phyloP scores from a whole-genome alignment of 345 rosid species.

The Gossypium turneri region DNA sequence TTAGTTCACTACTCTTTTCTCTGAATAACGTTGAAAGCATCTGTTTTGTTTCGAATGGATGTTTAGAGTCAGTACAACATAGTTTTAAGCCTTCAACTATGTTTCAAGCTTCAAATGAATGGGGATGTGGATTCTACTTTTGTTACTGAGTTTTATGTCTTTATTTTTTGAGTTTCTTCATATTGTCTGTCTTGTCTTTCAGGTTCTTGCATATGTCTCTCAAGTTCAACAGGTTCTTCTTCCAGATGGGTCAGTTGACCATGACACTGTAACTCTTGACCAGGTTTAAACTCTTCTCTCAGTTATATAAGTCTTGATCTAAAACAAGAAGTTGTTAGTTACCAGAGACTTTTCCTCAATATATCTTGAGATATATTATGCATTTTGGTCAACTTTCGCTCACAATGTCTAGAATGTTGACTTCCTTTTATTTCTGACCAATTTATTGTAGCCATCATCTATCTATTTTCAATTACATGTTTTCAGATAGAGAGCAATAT shows the following conservation, averaged over 20 bases:
- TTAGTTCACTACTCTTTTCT: background rate
- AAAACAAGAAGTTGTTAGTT: background rate
- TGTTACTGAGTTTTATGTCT: background rate
- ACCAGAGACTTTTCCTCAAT: background rate
- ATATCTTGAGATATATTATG: background rate
- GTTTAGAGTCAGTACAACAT: background rate
- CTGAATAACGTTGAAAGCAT: background rate
- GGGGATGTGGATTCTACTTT: background rate
- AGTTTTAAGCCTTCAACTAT: background rate
- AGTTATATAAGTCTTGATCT: background rate
- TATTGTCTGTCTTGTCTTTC: conserved; percentile 21
- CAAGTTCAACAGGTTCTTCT: conserved; percentile 83
- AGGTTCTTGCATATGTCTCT: conserved; percentile 95
- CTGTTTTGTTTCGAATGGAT: background rate
- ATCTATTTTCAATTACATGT: conserved; percentile 9
- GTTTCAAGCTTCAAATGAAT: background rate
- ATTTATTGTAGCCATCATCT: conserved; percentile 5
- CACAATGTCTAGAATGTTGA: background rate
- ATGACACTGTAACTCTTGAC: conserved; percentile 60
- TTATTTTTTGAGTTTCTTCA: background rate
- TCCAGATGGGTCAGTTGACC: conserved; percentile 71
- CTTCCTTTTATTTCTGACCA: conserved; percentile 2
- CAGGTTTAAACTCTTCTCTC: conserved; percentile 43
- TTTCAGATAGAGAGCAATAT: conserved; percentile 91
- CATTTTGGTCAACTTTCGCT: background rate